Conservation (phyloP, 2,329 filamentous ascomycete species). For the Diaporthe sp. region DNA sequence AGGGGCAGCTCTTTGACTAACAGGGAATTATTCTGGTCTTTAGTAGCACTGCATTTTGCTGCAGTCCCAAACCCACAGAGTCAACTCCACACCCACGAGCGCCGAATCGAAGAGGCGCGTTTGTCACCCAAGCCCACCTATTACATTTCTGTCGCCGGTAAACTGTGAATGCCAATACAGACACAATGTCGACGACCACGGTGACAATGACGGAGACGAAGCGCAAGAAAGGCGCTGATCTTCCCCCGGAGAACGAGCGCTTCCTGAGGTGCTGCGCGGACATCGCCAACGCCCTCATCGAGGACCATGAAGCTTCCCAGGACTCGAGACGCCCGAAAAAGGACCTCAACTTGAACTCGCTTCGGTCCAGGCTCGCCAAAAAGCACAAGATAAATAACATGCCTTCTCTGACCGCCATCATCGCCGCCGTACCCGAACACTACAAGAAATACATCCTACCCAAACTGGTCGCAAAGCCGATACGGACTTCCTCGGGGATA, state of each 20-base stretch:
- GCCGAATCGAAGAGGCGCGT: background rate
- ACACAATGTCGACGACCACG: slow-evolving; percentile 50
- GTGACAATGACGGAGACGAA: slow-evolving; percentile 74
- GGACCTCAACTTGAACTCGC: slow-evolving; percentile 92
- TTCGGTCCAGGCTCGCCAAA: slow-evolving; percentile 89
- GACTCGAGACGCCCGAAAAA: slow-evolving; percentile 80
- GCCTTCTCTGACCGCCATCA: slow-evolving; percentile 95
- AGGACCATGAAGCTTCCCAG: slow-evolving; percentile 88
- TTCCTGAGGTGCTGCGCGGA: slow-evolving; percentile 96
- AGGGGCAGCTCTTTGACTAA: slow-evolving; percentile 18
- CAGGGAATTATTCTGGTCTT: slow-evolving; percentile 9
- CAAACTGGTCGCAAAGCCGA: slow-evolving; percentile 96
- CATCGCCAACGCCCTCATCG: slow-evolving; percentile 92
- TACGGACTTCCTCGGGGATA: slow-evolving; percentile 95
- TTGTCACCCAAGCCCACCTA: background rate
- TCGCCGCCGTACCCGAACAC: slow-evolving; percentile 97
- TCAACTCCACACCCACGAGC: background rate
- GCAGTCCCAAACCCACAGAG: background rate
- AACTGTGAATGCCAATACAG: background rate
- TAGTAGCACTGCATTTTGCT: background rate
- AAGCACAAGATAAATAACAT: slow-evolving; percentile 92
- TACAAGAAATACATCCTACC: slow-evolving; percentile 99
- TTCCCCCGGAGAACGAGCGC: slow-evolving; percentile 93
- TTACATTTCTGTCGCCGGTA: background rate
- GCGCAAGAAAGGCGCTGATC: slow-evolving; percentile 79